phyloP scores from a whole-genome alignment of 2,329 filamentous ascomycete species.

The Fusarium stilboides region DNA sequence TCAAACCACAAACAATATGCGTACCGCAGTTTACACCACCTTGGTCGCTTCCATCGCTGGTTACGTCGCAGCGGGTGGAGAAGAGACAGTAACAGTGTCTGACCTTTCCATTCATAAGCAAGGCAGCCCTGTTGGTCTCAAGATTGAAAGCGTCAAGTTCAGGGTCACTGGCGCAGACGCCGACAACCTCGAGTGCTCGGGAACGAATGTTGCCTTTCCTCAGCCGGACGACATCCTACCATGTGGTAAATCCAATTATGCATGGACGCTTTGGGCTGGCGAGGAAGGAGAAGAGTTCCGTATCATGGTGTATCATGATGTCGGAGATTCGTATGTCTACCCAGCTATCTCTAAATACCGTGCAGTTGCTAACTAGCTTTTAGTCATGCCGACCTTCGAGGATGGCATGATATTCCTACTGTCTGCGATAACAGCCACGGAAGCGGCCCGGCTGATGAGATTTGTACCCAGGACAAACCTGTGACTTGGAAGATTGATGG shows the following conservation, averaged over 20 bases:
- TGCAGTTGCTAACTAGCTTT: not conserved
- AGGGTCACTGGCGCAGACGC: conserved; percentile 24
- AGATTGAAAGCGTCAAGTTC: conserved; percentile 26
- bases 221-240: conserved; percentile 2
- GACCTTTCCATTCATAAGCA: conserved; percentile 20
- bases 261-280: conserved; percentile 16
- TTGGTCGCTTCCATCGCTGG: conserved; percentile 8
- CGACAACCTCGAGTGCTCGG: conserved; percentile 24
- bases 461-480: conserved; percentile 26
- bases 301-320: conserved; percentile 29
- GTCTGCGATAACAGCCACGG: conserved; percentile 37
- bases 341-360: not conserved
- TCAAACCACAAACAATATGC: conserved; percentile 8
- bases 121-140: conserved; percentile 18
- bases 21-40: conserved; percentile 8
- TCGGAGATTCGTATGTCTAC: conserved; percentile 14
- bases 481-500: conserved; percentile 32
- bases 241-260: conserved; percentile 22
- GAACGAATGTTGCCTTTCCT: conserved; percentile 29
- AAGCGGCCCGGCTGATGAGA: conserved; percentile 27
- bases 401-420: conserved; percentile 24
- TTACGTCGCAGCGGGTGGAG: conserved; percentile 3
- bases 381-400: conserved; percentile 36
- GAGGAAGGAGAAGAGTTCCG: conserved; percentile 4
- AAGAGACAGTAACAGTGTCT: conserved; percentile 30